Evolutionary conservation across 768 basidiomycete species (phyloP).

Genomic region (Termitomyces titanicus): DNA sequence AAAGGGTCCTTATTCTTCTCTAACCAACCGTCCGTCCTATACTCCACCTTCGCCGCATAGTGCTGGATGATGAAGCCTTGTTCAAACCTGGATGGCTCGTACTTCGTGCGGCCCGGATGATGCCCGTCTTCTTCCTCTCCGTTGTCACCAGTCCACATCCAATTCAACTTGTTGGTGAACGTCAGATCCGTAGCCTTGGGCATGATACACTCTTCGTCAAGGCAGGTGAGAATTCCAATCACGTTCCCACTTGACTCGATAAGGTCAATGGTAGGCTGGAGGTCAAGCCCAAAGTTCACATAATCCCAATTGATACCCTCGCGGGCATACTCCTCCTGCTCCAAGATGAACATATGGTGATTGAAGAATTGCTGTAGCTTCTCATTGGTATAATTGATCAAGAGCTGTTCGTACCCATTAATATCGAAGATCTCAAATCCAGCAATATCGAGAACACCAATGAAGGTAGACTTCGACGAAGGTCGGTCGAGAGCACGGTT

Average conservation of each 20-base stretch:
- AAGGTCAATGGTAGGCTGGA: conserved; percentile 97
- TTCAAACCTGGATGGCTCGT: conserved; percentile 82
- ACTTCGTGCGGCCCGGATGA: conserved; percentile 81
- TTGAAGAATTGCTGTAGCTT: conserved; percentile 98
- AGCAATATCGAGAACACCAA: conserved; percentile 98
- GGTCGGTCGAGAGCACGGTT: conserved; percentile 94
- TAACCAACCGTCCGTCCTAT: conserved; percentile 93
- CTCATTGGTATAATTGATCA: conserved; percentile 99
- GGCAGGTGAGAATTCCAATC: conserved; percentile 87
- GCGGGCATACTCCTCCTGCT: conserved; percentile 97
- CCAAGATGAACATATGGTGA: conserved; percentile 99
- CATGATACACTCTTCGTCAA: conserved; percentile 99
- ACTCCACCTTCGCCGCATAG: conserved; percentile 96
- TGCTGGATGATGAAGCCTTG: conserved; percentile 95
- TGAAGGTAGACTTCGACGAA: conserved; percentile 88
- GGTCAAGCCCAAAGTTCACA: conserved; percentile 94
- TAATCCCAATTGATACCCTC: conserved; percentile 98
- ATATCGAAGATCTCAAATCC: conserved; percentile 97
- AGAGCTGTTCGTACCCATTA: conserved; percentile 94
- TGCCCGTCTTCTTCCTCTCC: conserved; percentile 43
- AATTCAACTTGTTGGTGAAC: conserved; percentile 89
- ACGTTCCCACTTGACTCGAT: conserved; percentile 81
- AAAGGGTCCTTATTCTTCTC: conserved; percentile 99
- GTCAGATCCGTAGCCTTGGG: conserved; percentile 96
- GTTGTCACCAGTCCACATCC: conserved; percentile 61